These are phyloP conservation scores for Ascochyta rabiei DNA, from an alignment of 2,329 filamentous ascomycete genomes.

Conservation along the genomic window DNA sequence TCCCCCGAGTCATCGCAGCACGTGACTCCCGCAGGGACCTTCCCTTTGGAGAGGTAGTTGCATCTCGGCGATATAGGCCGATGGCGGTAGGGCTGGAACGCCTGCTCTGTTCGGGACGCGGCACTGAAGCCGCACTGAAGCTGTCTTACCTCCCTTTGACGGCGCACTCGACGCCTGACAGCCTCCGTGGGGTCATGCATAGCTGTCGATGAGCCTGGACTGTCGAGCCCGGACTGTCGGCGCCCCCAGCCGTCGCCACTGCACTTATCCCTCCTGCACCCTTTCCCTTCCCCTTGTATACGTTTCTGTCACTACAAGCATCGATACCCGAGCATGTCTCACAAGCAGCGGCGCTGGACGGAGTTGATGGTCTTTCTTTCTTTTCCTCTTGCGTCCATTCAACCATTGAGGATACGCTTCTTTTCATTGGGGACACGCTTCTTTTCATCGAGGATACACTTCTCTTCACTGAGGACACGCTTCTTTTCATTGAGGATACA, in stretches of 20 bases:
- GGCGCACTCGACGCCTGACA: conserved; percentile 5
- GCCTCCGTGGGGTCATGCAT: conserved; percentile 12
- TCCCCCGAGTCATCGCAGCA: conserved; percentile 48
- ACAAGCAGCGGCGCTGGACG: conserved; percentile 23
- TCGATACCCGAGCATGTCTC: conserved; percentile 33
- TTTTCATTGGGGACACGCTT: not conserved
- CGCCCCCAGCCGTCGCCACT: conserved; percentile 7
- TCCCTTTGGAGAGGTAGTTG: conserved; percentile 34
- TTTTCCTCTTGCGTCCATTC: not conserved
- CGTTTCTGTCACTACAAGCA: conserved; percentile 14
- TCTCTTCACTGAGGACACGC: too few relatives aligned
- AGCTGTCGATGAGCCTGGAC: conserved; percentile 7
- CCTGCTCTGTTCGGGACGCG: conserved; percentile 16
- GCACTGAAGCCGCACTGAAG: conserved; percentile 8
- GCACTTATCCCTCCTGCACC: not conserved
- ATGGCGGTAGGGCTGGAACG: conserved; percentile 11
- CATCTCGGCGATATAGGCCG: conserved; percentile 28
- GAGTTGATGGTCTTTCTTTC: conserved; percentile 17
- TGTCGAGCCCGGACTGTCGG: conserved; percentile 9
- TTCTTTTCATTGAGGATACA: too few relatives aligned
- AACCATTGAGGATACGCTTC: not conserved
- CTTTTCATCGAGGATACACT: too few relatives aligned
- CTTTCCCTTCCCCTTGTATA: conserved; percentile 2
- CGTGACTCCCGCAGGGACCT: conserved; percentile 43
- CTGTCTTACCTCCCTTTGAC: conserved; percentile 23